A percentile compares a stretch with the other conserved stretches of the same genome.
phyloP scores from a whole-genome alignment of 495 filamentous ascomycete species.

The Usnea hakonensis region DNA sequence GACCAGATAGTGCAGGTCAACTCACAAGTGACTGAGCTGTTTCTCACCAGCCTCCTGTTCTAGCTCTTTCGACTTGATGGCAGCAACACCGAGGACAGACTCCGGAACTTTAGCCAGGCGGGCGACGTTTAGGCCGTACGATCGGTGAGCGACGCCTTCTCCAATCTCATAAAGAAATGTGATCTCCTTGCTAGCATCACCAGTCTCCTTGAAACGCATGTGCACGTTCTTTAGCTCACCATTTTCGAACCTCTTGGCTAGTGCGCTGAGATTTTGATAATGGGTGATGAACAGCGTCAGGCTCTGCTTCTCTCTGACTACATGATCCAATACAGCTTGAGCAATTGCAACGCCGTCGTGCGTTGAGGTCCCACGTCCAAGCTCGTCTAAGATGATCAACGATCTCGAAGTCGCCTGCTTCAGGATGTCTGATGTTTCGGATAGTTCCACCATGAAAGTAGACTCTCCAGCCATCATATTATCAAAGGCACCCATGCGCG shows the following conservation, averaged over 20 bases:
- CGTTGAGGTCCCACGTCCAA: conserved; percentile 86
- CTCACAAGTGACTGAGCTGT: conserved; percentile 37
- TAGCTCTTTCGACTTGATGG: conserved; percentile 67
- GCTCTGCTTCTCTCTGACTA: conserved; percentile 65
- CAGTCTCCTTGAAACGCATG: conserved; percentile 67
- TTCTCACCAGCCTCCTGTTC: conserved; percentile 64
- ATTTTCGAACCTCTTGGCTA: conserved; percentile 57
- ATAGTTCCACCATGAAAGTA: conserved; percentile 97
- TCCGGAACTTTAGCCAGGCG: conserved; percentile 74
- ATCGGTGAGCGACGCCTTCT: conserved; percentile 84
- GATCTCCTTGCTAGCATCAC: conserved; percentile 44
- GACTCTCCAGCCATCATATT: conserved; percentile 92
- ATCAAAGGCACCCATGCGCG: conserved; percentile 93
- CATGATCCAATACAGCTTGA: conserved; percentile 76
- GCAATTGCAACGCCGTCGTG: conserved; percentile 97
- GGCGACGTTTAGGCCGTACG: conserved; percentile 91
- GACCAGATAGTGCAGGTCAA: background rate
- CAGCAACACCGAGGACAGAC: conserved; percentile 67
- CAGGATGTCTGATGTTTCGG: conserved; percentile 83
- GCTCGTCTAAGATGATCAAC: conserved; percentile 88
- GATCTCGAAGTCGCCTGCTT: conserved; percentile 74
- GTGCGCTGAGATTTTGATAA: conserved; percentile 74
- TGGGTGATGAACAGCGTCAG: conserved; percentile 94
- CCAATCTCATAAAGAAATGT: conserved; percentile 78
- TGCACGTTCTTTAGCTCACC: conserved; percentile 66